These are phyloP conservation scores for Verticillium tricorpus DNA, from an alignment of 2,329 filamentous ascomycete genomes.

Conservation along the genomic window DNA sequence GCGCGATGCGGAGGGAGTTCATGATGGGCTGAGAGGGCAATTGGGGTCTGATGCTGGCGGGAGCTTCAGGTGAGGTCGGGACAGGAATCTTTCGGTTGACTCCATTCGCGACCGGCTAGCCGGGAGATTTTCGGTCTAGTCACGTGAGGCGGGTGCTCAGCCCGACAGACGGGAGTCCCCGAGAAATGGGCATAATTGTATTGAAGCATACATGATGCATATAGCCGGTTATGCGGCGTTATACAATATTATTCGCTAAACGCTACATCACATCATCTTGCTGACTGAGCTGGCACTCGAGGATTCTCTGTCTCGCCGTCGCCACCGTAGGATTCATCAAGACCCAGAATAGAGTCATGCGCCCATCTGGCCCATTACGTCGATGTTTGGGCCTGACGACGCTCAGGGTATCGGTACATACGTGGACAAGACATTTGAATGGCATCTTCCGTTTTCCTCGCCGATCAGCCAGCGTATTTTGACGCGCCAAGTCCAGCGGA, in stretches of 20 bases:
- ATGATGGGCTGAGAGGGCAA: constrained; percentile 59
- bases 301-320: background rate
- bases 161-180: background rate
- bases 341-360: background rate
- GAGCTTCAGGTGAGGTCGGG: constrained; percentile 36
- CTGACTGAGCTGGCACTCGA: background rate
- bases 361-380: background rate
- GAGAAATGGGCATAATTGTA: background rate
- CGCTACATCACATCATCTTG: background rate
- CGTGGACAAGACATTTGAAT: background rate
- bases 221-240: no score
- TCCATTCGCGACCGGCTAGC: constrained; percentile 34
- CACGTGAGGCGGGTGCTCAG: constrained; percentile 22
- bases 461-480: background rate
- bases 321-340: background rate
- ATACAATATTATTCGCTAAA: no score
- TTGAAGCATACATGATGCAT: background rate
- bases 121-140: constrained; percentile 25
- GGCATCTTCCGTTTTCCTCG: background rate
- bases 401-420: background rate
- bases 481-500: background rate
- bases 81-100: constrained; percentile 43
- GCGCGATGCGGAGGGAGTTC: constrained; percentile 92
- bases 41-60: constrained; percentile 43
- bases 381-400: background rate